Percentiles rank a stretch among this genome's conserved stretches.
These are phyloP conservation scores for Candida stauntonica DNA, from an alignment of 805 yeast genomes.

Conservation along the genomic window DNA sequence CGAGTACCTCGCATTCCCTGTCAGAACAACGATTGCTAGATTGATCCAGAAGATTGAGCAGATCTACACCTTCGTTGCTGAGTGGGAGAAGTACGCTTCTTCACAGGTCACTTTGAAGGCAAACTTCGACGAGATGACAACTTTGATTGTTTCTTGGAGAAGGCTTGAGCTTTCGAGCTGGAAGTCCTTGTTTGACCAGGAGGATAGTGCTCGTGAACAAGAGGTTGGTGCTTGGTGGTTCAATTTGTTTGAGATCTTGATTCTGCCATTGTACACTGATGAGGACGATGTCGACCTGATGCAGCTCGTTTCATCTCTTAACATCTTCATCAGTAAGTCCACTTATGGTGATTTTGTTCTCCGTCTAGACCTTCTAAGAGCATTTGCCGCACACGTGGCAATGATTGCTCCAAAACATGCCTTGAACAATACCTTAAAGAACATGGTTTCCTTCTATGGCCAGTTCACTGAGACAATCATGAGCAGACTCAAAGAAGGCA, in stretches of 20 bases:
- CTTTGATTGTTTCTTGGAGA: slow-evolving; percentile 86
- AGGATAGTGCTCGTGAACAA: slow-evolving; percentile 44
- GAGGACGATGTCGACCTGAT: slow-evolving; percentile 33
- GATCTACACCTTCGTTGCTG: slow-evolving; percentile 72
- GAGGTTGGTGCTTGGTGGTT: slow-evolving; percentile 86
- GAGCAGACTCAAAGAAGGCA: slow-evolving; percentile 40
- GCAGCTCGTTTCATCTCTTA: slow-evolving; percentile 54
- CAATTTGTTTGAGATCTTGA: slow-evolving; percentile 77
- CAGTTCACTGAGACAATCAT: slow-evolving; percentile 57
- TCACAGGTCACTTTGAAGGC: slow-evolving; percentile 60
- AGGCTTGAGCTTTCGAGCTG: slow-evolving; percentile 80
- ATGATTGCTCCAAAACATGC: slow-evolving; percentile 28
- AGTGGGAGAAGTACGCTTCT: slow-evolving; percentile 93
- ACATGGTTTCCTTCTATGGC: slow-evolving; percentile 57
- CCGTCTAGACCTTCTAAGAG: slow-evolving; percentile 55
- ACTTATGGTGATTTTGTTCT: slow-evolving; percentile 67
- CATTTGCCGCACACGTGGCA: slow-evolving; percentile 57
- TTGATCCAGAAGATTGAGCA: slow-evolving; percentile 81
- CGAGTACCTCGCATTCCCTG: slow-evolving; percentile 62
- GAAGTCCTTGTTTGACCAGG: slow-evolving; percentile 69
- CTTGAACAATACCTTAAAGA: slow-evolving; percentile 42
- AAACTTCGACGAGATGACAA: slow-evolving; percentile 55
- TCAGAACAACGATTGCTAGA: slow-evolving; percentile 69
- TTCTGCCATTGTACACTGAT: slow-evolving; percentile 39
- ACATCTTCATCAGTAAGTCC: slow-evolving; percentile 70